Evolutionary conservation across 176 grass and related monocot species (phyloP).

Genomic region (Ampelocalamus luodianensis): DNA sequence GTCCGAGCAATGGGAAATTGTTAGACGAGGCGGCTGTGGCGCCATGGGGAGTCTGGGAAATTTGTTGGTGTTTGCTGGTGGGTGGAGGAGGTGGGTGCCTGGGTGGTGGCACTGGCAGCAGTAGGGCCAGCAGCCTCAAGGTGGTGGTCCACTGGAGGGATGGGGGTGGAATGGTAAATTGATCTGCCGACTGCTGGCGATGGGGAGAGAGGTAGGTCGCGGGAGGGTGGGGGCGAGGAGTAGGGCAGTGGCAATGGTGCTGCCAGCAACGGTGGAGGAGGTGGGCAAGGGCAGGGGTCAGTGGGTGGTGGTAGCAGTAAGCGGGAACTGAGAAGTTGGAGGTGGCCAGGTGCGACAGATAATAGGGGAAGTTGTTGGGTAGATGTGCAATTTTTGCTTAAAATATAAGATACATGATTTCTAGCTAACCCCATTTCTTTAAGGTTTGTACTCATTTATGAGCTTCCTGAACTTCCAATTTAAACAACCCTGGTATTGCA

Average conservation of each 20-base stretch:
- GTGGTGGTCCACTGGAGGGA: not conserved
- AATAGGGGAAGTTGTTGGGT: not conserved
- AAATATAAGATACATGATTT: not conserved
- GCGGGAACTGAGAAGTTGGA: not conserved
- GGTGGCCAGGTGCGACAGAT: not conserved
- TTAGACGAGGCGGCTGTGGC: too few relatives aligned
- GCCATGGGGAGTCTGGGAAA: not conserved
- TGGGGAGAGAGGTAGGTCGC: not conserved
- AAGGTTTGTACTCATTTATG: constrained; percentile 22
- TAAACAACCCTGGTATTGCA: not conserved
- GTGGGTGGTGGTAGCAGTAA: not conserved
- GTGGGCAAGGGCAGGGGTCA: not conserved
- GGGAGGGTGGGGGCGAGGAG: not conserved
- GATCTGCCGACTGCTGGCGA: not conserved
- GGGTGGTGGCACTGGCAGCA: not conserved
- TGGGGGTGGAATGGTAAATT: not conserved
- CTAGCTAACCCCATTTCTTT: not conserved
- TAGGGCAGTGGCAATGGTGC: not conserved
- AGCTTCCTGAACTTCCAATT: constrained; percentile 19
- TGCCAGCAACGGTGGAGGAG: not conserved
- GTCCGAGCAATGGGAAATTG: not conserved
- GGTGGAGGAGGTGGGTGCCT: not conserved
- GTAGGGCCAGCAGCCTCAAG: not conserved
- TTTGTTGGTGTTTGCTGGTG: not conserved
- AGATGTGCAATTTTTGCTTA: constrained; percentile 15